Base-by-base conservation (phyloP, 2,329 filamentous ascomycete genomes). In the Pseudogymnoascus sp. region DNA sequence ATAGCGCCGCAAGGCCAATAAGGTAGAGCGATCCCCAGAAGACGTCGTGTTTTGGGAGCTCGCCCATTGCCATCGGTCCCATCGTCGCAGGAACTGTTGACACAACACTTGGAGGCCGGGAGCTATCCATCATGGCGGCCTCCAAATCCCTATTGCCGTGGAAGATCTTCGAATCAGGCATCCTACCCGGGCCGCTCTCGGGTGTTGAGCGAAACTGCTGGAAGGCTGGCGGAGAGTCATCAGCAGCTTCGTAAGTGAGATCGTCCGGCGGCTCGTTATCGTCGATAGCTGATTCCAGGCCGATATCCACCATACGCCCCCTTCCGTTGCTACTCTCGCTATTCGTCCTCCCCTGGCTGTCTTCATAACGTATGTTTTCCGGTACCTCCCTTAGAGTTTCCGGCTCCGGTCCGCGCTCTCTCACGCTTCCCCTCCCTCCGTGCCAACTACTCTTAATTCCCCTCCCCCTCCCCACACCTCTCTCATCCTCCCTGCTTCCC, bases 1-100 rank as follows among this genome's bases (percentile, higher is more conserved):
- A 84, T 70, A 97, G 83, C 38, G 88, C 88, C 50, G 90, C 92
- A 60, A 96, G 77, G 35, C 86, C 86, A 68, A 97, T 94, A 57
- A 96, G 77, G 72, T 92, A 99, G 43, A 97, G 80, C 75, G 90
- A 92, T 3, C 89, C 90, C 81, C 94, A 99, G 75, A 97, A 96
- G 4, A 87, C 81, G 73, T 99, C 94, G 72, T 97, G 91, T 58
- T 83, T 81, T 63, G 91, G 91, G 20, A 89, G 82, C 69, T 92
- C 88, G 58, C 81, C 81, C 39, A 86, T 81, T 4, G 84, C 77
- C 9, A 82, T 77, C 22, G 83, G 78, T 28, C 20, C 41, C 33
- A 86, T 78, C 0, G 82, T 78, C 25, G 80, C 78, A 54, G 83
- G 83, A 16, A 81, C 76, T n/a, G 79, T 81, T 30, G 66, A 67